Conservation (phyloP, 805 yeast genomes). For the Hanseniaspora jakobsenii region DNA sequence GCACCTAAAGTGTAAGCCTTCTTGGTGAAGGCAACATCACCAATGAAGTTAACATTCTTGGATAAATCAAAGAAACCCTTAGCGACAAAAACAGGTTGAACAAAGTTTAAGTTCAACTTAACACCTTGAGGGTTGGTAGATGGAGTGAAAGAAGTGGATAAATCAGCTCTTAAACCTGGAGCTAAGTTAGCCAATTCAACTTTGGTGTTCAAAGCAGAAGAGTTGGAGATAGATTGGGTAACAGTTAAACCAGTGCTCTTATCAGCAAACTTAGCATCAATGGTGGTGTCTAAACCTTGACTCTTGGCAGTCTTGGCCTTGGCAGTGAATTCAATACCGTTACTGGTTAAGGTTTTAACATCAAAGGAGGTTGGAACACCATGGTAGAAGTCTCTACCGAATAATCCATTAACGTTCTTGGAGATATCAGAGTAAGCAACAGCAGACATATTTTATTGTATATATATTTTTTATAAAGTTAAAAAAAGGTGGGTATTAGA, state of each 20-base stretch:
- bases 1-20: slow-evolving; percentile 96
- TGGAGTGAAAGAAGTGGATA: slow-evolving; percentile 80
- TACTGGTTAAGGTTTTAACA: slow-evolving; percentile 86
- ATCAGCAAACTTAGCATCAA: slow-evolving; percentile 88
- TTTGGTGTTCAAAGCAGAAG: slow-evolving; percentile 84
- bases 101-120: slow-evolving; percentile 78
- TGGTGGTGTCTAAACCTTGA: slow-evolving; percentile 71
- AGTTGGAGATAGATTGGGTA: slow-evolving; percentile 96
- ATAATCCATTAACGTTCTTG: slow-evolving; percentile 81
- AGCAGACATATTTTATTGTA: slow-evolving; percentile 45
- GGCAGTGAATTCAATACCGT: slow-evolving; percentile 88
- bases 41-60: slow-evolving; percentile 91
- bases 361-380: slow-evolving; percentile 75
- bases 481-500: background rate
- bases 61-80: slow-evolving; percentile 89
- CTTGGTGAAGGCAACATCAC: slow-evolving; percentile 89
- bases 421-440: slow-evolving; percentile 89
- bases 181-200: slow-evolving; percentile 85
- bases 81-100: slow-evolving; percentile 86
- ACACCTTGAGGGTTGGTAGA: slow-evolving; percentile 68
- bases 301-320: slow-evolving; percentile 79
- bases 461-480: background rate
- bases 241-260: slow-evolving; percentile 82
- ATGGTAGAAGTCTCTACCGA: slow-evolving; percentile 89
- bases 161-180: slow-evolving; percentile 88